Evolutionary conservation across 306 rosid species (phyloP), one percentile per base, ranked within the genome.

Genomic region (Potentilla sterilis): DNA sequence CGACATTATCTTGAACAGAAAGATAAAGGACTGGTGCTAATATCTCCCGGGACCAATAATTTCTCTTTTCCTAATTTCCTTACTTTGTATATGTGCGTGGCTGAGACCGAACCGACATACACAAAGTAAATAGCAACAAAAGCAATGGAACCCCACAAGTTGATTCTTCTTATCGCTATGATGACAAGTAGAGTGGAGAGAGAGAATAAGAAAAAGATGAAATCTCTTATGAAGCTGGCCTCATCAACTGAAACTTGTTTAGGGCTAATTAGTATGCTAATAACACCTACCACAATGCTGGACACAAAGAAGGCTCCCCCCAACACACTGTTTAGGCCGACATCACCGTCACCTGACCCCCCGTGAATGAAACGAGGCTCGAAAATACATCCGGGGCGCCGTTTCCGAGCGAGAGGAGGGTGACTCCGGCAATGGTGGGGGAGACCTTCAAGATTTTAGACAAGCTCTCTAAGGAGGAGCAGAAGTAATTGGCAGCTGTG

Each of bases 361-460:
- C 81, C 13, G 89, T 87, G 87, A 93, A 90, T 0, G 98, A 81
- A 68, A 85, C 87, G 66, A 93, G 73, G 66, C 89, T 87, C 0
- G 97, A 77, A 59, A 92, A 90, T 44, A 92, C 91, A 76, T 92
- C 97, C 43, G 96, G 87, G 0, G 96, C 97, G 0, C 97, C 96
- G n/a, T 92, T 92, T 37, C 97, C 96, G 0, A 92, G 84, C 34
- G 97, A 92, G 15, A 92, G 96, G 40, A 92, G 84, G 57, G 97
- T 92, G 14, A 88, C 89, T 3, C 97, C 97, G 6, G 97, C 97
- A 24, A 92, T 86, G 22, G 92, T 83, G 0, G 97, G 97, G 10
- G 97, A 88, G 8, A 92, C 87, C 78, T 85, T 88, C 81, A 92
- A 54, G 79, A 88, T 52, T 10, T 61, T 80, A 12, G 97, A 92